Evolutionary conservation across 164 flowering plant genomes (phyloP).

Genomic region (Magnolia changhungtana): DNA sequence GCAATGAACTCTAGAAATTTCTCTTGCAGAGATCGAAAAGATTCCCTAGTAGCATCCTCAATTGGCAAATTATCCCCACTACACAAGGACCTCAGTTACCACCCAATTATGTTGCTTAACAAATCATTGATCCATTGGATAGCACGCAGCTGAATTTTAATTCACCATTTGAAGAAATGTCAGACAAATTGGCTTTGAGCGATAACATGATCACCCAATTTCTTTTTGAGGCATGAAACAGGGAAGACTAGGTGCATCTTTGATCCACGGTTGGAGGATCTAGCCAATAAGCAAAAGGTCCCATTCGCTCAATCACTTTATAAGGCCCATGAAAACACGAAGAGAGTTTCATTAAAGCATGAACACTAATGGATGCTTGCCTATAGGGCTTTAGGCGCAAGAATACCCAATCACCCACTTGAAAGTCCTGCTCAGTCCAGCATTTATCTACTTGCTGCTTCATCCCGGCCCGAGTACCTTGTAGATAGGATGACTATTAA

Average conservation of each 20-base stretch:
- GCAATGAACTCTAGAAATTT: neutral
- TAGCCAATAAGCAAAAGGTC: neutral
- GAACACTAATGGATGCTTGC: neutral
- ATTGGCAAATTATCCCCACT: neutral
- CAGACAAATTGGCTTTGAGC: neutral
- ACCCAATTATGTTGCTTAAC: neutral
- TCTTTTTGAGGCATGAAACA: neutral
- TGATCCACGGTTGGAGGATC: neutral
- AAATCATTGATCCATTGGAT: neutral
- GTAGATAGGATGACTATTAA: neutral
- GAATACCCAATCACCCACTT: slow-evolving; percentile 16
- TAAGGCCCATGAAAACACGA: slow-evolving; percentile 6
- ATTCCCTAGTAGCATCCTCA: neutral
- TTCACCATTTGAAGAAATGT: neutral
- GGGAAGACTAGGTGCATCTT: slow-evolving; percentile 7
- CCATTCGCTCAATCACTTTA: neutral
- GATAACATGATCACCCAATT: neutral
- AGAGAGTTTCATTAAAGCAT: neutral
- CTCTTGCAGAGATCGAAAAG: neutral
- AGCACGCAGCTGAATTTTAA: neutral
- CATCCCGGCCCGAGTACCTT: slow-evolving; percentile 10
- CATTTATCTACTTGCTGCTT: neutral
- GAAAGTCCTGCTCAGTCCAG: slow-evolving; percentile 1
- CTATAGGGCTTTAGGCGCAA: slow-evolving; percentile 12
- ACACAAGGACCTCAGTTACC: neutral